Evolutionary conservation across 768 basidiomycete genomes (phyloP), one percentile per base, ranked within the genome.

Genomic region (Ramaria sp.): DNA sequence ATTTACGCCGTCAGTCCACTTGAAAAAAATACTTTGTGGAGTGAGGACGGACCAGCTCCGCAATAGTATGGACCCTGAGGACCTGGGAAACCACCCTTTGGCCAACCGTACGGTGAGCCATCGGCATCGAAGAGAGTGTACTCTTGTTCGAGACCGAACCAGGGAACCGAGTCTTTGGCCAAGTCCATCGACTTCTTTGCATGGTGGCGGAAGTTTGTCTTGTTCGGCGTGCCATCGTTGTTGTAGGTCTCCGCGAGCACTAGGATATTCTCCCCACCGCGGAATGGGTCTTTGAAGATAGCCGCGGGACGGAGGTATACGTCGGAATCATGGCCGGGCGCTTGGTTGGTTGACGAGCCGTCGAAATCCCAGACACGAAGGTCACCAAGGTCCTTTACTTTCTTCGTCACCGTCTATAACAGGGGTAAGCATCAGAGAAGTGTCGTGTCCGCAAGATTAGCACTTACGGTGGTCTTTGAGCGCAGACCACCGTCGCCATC

Each of bases 21-120:
- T 19, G 15, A 19, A 31, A 13, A 31, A 34, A 22, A 38, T 39
- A 20, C 34, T 13, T 46, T 41, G 13, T 38, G 38, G 34, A 45
- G 24, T 37, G 52, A 61, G 50, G 37, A 73, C 83, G 60, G 68
- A 88, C 95, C 95, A 71, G 94, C 94, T 77, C 95, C 96, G 68
- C 96, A 99, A 76, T 99, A 99, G 74, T 99, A 97, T 51, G 96
- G 96, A 60, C 96, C 96, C 72, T 99, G 96, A 60, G 96, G 94
- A 68, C 89, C 96, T 61, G 96, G 96, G 86, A 97, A 99, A 74
- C 96, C 96, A 65, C 92, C 93, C 74, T 93, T 93, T 67, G 96
- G 96, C 96, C 96, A 98, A 55, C 91, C 92, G 72, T 77, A 88
- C 47, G 95, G 95, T 60, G 79, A 77, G 63, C 86, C 93, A 70